Evolutionary conservation across 345 rosid species (phyloP).

Genomic region (Hypericum perforatum): DNA sequence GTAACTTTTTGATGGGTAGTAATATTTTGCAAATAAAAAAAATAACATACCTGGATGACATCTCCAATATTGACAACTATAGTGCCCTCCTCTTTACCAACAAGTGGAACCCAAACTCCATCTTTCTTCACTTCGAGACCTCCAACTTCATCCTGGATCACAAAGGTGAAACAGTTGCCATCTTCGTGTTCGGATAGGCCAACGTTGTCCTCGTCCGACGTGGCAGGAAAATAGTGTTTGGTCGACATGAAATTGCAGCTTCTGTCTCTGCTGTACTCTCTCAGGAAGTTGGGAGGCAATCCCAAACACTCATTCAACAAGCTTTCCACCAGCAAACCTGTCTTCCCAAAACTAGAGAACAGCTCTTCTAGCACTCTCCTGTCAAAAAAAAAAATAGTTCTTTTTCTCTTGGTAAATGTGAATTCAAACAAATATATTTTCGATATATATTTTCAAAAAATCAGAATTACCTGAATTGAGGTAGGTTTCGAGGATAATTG

Average conservation of each 20-base stretch:
- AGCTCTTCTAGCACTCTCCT: slow-evolving; percentile 33
- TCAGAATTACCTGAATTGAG: too few relatives aligned
- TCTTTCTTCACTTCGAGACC: slow-evolving; percentile 36
- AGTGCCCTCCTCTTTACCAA: slow-evolving; percentile 14
- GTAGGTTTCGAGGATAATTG: too few relatives aligned
- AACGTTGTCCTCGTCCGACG: slow-evolving; percentile 22
- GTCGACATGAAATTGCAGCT: slow-evolving; percentile 45
- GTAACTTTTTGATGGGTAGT: not conserved
- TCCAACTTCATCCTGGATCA: slow-evolving; percentile 42
- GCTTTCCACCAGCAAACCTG: slow-evolving; percentile 27
- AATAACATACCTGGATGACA: slow-evolving; percentile 32
- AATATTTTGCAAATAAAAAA: not conserved
- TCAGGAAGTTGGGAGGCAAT: slow-evolving; percentile 37
- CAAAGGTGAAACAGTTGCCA: slow-evolving; percentile 34
- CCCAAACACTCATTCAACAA: slow-evolving; percentile 33
- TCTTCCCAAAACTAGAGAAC: slow-evolving; percentile 22
- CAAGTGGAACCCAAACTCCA: slow-evolving; percentile 36
- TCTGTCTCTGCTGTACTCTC: slow-evolving; percentile 36
- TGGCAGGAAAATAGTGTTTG: slow-evolving; percentile 30
- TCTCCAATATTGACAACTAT: slow-evolving; percentile 41
- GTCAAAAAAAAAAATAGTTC: too few relatives aligned
- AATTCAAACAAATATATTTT: too few relatives aligned
- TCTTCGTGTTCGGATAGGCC: slow-evolving; percentile 44
- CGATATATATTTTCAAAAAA: too few relatives aligned
- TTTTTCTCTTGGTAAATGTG: too few relatives aligned